Conservation (phyloP, 352 stramenopile genomes). For the Phytopythium oedochilum region DNA sequence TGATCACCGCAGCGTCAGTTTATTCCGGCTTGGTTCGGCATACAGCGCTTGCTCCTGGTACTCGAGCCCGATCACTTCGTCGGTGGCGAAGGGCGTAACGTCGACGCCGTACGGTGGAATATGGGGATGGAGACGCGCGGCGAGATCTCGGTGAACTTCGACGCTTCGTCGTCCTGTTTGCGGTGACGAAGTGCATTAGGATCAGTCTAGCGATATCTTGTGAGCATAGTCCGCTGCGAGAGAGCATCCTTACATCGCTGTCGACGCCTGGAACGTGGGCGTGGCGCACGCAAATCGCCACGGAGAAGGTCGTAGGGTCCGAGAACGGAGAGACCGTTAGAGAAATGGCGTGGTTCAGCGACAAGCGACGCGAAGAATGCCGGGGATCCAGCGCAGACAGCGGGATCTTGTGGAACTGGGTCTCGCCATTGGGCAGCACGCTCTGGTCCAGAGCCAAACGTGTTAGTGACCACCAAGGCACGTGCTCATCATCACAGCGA, state of each 20-base stretch:
- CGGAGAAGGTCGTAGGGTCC: constrained; percentile 36
- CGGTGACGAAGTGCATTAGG: no score
- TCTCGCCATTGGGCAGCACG: constrained; percentile 33
- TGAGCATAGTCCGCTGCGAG: no score
- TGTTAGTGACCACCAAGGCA: neutral
- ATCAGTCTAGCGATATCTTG: no score
- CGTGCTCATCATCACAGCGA: neutral
- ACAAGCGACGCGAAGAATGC: constrained; percentile 11
- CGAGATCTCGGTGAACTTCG: constrained; percentile 35
- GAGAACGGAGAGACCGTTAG: constrained; percentile 47
- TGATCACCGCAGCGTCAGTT: no score
- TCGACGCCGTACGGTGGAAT: constrained; percentile 42
- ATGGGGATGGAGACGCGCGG: constrained; percentile 20
- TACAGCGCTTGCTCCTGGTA: neutral
- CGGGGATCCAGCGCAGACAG: constrained; percentile 7
- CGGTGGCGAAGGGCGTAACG: constrained; percentile 10
- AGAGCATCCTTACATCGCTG: constrained; percentile 23
- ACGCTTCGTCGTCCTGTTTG: constrained; percentile 4
- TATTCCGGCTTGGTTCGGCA: neutral
- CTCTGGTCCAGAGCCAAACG: constrained; percentile 10
- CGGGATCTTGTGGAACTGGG: constrained; percentile 31
- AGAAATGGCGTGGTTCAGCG: constrained; percentile 29
- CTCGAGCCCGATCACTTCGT: neutral
- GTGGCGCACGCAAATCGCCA: constrained; percentile 36
- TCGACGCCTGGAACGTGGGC: constrained; percentile 17